Base-by-base conservation (phyloP, 176 grass and related monocot species). In the Oryza officinalis region DNA sequence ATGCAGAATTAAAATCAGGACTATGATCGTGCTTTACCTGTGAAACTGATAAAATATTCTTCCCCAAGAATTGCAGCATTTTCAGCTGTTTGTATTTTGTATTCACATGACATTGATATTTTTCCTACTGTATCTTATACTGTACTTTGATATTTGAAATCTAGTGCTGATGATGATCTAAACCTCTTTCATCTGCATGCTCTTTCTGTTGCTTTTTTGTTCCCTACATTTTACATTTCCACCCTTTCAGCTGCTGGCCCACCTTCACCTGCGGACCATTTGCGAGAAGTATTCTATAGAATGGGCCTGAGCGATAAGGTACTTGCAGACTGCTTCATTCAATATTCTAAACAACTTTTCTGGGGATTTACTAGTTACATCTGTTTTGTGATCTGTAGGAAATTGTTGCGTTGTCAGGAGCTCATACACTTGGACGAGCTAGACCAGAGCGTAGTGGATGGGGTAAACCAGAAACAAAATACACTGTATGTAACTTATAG, bases 401-500 rank as follows among this genome's bases (percentile, higher is more conserved):
- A 77, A 98, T 98, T 84, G 95, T 98, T 72, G 93, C 91, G 67
- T 72, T 98, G 25, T 95, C 96, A 77, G 96, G 93, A 90, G 96
- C 96, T 65, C 96, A 98, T 91, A 98, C 96, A 66, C 96, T 98
- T 88, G 96, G 96, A 79, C 88, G 91, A 18, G 66, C 96, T 14
- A 95, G 87, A 86, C 91, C 91, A 75, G 96, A 98, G 40, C 91
- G 96, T 27, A 98, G 96, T 41, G 96, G 96, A 37, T 98, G 96
- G 96, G 96, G 93, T 77, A 95, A 98, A 89, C 85, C 89, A 63
- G 96, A 93, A 92, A 93, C 96, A n/a, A 95, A 95, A 68, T 95
- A 95, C 85, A 98, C 93, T 27, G 96, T 98, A 78, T 67, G 90
- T 88, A 76, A 88, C 47, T 47, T 63, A 69, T 69, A 81, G 20